phyloP scores from a whole-genome alignment of 257 asterid species.

The Salvia miltiorrhiza region DNA sequence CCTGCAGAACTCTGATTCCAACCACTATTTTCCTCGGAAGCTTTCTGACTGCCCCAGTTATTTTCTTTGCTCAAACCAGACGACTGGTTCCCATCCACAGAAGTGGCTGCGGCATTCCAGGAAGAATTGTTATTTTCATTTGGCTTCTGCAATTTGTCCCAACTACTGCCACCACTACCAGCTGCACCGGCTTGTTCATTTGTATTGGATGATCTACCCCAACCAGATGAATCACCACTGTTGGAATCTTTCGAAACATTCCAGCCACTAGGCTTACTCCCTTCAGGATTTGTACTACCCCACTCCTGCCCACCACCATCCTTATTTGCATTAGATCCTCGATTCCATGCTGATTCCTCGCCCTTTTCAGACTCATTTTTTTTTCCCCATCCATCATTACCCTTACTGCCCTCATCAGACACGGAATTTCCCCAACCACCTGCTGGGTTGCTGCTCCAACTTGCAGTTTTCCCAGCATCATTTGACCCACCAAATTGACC shows the following conservation, averaged over 20 bases:
- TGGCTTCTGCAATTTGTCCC: slow-evolving; percentile 32
- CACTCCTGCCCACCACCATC: slow-evolving; percentile 28
- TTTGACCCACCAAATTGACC: slow-evolving; percentile 26
- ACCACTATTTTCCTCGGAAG: slow-evolving; percentile 28
- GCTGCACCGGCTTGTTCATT: slow-evolving; percentile 33
- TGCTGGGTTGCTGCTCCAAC: slow-evolving; percentile 33
- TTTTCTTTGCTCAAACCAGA: slow-evolving; percentile 43
- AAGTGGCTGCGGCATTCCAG: slow-evolving; percentile 29
- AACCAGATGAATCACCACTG: slow-evolving; percentile 32
- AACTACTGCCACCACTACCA: slow-evolving; percentile 28
- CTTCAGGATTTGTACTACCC: slow-evolving; percentile 21
- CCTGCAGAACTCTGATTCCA: slow-evolving; percentile 26
- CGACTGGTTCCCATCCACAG: slow-evolving; percentile 32
- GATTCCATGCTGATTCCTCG: slow-evolving; percentile 21
- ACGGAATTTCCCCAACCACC: slow-evolving; percentile 33
- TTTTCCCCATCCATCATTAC: slow-evolving; percentile 30
- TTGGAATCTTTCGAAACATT: slow-evolving; percentile 24
- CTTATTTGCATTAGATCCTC: slow-evolving; percentile 24
- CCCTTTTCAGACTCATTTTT: slow-evolving; percentile 17
- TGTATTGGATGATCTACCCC: slow-evolving; percentile 36
- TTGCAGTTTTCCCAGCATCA: slow-evolving; percentile 29
- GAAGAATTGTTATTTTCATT: slow-evolving; percentile 25
- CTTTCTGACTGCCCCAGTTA: slow-evolving; percentile 33
- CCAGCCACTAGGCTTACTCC: slow-evolving; percentile 34
- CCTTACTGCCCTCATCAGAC: slow-evolving; percentile 25